Evolutionary conservation across 176 grass and related monocot genomes (phyloP), one percentile per base, ranked within the genome.

Genomic region (Otatea glauca): DNA sequence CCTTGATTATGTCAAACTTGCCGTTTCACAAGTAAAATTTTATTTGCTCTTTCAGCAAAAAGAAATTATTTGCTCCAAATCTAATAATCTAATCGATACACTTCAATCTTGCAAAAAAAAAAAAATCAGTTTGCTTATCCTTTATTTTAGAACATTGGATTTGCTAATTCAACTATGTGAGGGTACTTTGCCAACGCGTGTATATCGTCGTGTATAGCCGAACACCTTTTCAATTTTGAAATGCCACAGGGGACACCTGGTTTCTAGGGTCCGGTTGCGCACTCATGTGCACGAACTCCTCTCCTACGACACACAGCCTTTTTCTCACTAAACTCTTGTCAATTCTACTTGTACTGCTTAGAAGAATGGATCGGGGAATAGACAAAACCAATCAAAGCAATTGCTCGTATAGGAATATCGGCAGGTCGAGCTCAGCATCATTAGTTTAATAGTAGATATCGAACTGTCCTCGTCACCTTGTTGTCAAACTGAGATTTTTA

Each of bases 231-330:
- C 4, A 70, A 51, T 59, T 72, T 89, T 84, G 53, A 32, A 89
- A 68, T 70, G 29, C 11, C 0, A 13, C 78, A 68, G 68, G 81
- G 81, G 61, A 67, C 84, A 78, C 88, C 85, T 85, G 85, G 61
- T 90, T 86, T 88, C 86, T 68, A 27, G 91, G 91, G 85, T 86
- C 69, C 68, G 82, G 85, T 70, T 82, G 86, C 79, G 82, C 67
- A 97, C 83, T 92, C 92, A 86, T 92, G 94, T 77, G 90, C 94
- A 94, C 92, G 88, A 94, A 89, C 88, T 85, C 88, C 80, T 85
- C 85, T 43, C 64, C 86, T 73, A 74, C 84, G 69, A 83, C 42
- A 48, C 60, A 87, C 42, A 78, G 58, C 83, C 84, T 75, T 75
- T 74, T 35, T 74, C 74, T 73, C 74, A 83, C 85, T 80, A 75